Percentiles rank a stretch among this genome's conserved stretches.
Conservation (phyloP, 2,329 filamentous ascomycete genomes). For the Paecilomyces sp. region DNA sequence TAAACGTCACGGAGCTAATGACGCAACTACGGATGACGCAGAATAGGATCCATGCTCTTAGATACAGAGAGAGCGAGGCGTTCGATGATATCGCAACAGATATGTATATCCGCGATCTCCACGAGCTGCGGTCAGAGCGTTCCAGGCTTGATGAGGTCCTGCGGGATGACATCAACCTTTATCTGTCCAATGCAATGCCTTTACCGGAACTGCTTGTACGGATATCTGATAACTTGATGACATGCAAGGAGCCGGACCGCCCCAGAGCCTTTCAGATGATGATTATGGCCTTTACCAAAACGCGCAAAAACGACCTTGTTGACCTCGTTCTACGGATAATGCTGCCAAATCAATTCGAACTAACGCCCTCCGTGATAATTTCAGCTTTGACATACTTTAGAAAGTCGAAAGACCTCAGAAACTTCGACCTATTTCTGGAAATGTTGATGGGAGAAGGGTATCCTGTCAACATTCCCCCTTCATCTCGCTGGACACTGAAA, state of each 20-base stretch:
- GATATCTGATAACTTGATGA: constrained; percentile 27
- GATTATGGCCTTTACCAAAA: constrained; percentile 30
- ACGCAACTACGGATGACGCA: constrained; percentile 25
- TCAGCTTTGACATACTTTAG: constrained; percentile 30
- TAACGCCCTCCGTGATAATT: constrained; percentile 28
- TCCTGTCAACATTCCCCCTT: constrained; percentile 23
- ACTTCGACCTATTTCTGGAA: constrained; percentile 33
- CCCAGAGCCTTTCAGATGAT: constrained; percentile 24
- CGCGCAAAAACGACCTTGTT: constrained; percentile 32
- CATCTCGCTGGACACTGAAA: constrained; percentile 16
- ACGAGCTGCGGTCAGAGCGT: constrained; percentile 11
- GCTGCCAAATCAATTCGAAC: constrained; percentile 28
- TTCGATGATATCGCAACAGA: constrained; percentile 26
- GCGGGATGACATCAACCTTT: constrained; percentile 20
- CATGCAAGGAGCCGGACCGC: constrained; percentile 29
- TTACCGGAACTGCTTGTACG: constrained; percentile 28
- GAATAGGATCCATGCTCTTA: constrained; percentile 23
- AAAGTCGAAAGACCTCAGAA: constrained; percentile 32
- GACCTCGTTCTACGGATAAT: constrained; percentile 31
- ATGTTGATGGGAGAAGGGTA: constrained; percentile 28
- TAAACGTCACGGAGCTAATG: constrained; percentile 25
- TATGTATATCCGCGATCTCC: constrained; percentile 13
- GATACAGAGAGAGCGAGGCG: constrained; percentile 13
- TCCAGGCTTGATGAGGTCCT: constrained; percentile 21
- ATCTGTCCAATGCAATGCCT: constrained; percentile 20